phyloP scores from a whole-genome alignment of 257 asterid genomes.

The Fraxinus americana region DNA sequence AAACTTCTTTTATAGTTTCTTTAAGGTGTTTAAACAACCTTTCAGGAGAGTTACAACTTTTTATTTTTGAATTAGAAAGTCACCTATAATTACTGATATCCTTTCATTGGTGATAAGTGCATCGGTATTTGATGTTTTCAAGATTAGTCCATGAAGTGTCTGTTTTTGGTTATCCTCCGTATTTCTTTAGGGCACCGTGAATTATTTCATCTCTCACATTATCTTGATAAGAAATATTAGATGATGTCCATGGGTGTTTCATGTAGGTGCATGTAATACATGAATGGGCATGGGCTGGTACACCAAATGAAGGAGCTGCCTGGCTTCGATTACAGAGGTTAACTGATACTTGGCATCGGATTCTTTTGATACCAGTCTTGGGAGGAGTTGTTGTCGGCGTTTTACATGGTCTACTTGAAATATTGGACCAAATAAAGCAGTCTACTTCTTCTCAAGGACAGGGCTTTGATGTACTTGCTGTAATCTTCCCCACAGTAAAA shows the following conservation, averaged over 20 bases:
- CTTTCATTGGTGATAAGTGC: neutral
- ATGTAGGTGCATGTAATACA: conserved; percentile 89
- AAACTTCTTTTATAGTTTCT: neutral
- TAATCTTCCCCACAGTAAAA: conserved; percentile 74
- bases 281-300: conserved; percentile 99
- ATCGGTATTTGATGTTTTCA: neutral
- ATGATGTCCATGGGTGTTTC: conserved; percentile 22
- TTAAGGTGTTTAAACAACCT: neutral
- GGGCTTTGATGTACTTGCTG: conserved; percentile 76
- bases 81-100: neutral
- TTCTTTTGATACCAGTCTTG: conserved; percentile 86
- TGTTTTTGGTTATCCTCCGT: neutral
- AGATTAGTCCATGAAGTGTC: too few species aligned
- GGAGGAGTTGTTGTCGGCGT: conserved; percentile 99
- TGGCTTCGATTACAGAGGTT: conserved; percentile 97
- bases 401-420: conserved; percentile 91
- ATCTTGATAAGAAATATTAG: neutral
- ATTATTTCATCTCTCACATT: neutral
- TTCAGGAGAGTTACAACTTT: neutral
- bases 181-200: conserved; percentile 4
- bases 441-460: conserved; percentile 78
- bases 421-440: conserved; percentile 78
- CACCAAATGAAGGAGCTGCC: conserved; percentile 96
- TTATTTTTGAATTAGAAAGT: neutral
- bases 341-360: conserved; percentile 96